A percentile compares a stretch with the other conserved stretches of the same genome.
Conservation (phyloP, 352 stramenopile species). For the Blastocystis sp. region DNA sequence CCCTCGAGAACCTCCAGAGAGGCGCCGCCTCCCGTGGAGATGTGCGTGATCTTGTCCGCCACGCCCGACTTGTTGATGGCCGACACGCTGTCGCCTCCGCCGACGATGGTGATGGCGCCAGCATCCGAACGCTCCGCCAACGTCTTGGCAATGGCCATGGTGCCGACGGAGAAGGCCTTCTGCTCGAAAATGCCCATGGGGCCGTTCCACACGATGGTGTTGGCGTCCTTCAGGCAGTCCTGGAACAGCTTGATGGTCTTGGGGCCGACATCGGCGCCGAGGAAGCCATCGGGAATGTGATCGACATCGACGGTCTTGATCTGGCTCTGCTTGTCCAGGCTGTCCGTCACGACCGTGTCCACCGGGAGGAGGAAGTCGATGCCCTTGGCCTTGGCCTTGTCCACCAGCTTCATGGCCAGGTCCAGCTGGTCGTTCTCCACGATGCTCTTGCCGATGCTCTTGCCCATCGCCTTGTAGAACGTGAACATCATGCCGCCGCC, state of each 20-base stretch:
- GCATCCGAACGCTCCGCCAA: constrained; percentile 88
- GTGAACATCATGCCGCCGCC: constrained; percentile 99
- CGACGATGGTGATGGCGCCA: constrained; percentile 93
- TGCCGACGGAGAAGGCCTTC: constrained; percentile 85
- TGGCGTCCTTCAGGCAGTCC: constrained; percentile 79
- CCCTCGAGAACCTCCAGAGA: constrained; percentile 96
- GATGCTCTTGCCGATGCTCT: constrained; percentile 90
- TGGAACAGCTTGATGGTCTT: constrained; percentile 83
- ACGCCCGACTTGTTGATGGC: constrained; percentile 80
- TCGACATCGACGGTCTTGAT: constrained; percentile 83
- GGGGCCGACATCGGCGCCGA: constrained; percentile 95
- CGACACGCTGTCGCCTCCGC: constrained; percentile 92
- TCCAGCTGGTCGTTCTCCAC: constrained; percentile 86
- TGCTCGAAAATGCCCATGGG: constrained; percentile 99
- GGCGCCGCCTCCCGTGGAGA: constrained; percentile 93
- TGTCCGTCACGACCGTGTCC: constrained; percentile 95
- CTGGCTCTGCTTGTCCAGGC: constrained; percentile 84
- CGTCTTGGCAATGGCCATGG: constrained; percentile 74
- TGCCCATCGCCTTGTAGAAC: constrained; percentile 97
- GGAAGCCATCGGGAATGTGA: constrained; percentile 91
- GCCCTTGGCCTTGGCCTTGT: constrained; percentile 93
- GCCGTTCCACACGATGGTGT: constrained; percentile 98
- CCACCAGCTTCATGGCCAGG: constrained; percentile 84
- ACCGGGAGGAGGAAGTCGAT: constrained; percentile 92
- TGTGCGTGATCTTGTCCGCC: constrained; percentile 83